Percentiles rank a stretch among this genome's conserved stretches.
These are phyloP conservation scores for Dichotomopilus funicola DNA, from an alignment of 2,329 filamentous ascomycete species.

Conservation along the genomic window DNA sequence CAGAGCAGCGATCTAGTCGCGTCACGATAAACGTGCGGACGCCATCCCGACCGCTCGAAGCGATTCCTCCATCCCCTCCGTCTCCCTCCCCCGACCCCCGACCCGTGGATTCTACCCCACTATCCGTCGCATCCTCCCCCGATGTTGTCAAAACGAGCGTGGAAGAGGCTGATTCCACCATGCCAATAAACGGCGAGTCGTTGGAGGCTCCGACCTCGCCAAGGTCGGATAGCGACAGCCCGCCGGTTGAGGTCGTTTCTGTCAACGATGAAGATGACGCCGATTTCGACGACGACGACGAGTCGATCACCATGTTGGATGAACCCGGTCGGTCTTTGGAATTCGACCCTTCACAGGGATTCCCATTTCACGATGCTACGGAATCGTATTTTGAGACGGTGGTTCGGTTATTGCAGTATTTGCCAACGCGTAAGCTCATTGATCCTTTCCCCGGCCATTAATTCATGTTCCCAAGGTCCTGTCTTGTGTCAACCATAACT, in stretches of 20 bases:
- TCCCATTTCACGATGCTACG: constrained; percentile 37
- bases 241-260: constrained; percentile 39
- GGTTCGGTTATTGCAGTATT: constrained; percentile 22
- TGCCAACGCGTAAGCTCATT: constrained; percentile 22
- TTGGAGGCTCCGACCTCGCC: constrained; percentile 31
- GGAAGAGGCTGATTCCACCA: constrained; percentile 39
- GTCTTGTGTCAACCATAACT: constrained; percentile 14
- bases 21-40: constrained; percentile 57
- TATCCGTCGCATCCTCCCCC: constrained; percentile 8
- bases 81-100: constrained; percentile 31
- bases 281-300: constrained; percentile 19
- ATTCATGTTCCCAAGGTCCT: neutral
- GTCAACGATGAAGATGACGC: constrained; percentile 34
- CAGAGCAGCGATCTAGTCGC: constrained; percentile 47
- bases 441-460: too few relatives aligned
- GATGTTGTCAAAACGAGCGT: constrained; percentile 39
- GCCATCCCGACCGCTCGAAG: constrained; percentile 33
- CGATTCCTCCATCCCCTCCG: constrained; percentile 37
- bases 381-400: constrained; percentile 28
- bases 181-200: constrained; percentile 25
- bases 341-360: constrained; percentile 39
- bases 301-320: constrained; percentile 23
- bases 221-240: constrained; percentile 36
- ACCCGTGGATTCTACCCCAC: constrained; percentile 19
- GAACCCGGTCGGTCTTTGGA: constrained; percentile 19